Conservation (phyloP, 768 basidiomycete species). For the Rhizopogon vulgaris region DNA sequence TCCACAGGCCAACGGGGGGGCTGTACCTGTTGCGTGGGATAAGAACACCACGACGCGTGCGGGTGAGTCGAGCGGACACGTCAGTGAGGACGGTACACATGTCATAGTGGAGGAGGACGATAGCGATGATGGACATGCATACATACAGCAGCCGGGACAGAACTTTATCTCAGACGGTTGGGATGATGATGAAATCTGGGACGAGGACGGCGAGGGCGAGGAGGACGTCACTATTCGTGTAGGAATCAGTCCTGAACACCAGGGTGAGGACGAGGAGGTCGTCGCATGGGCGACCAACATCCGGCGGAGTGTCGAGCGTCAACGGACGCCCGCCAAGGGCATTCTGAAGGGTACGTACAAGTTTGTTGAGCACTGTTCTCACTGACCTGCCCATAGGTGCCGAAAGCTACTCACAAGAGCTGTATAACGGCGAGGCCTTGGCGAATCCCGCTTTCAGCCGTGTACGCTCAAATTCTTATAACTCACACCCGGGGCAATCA, state of each 20-base stretch:
- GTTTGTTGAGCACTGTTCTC: neutral
- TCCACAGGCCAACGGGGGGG: slow-evolving; percentile 30
- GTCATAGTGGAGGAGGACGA: slow-evolving; percentile 63
- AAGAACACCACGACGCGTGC: slow-evolving; percentile 66
- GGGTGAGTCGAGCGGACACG: slow-evolving; percentile 37
- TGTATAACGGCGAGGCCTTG: slow-evolving; percentile 37
- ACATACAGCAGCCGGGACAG: slow-evolving; percentile 25
- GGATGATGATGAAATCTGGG: slow-evolving; percentile 80
- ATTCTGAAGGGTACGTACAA: slow-evolving; percentile 67
- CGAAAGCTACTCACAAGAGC: slow-evolving; percentile 59
- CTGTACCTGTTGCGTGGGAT: slow-evolving; percentile 69
- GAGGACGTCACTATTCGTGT: slow-evolving; percentile 72
- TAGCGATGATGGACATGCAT: slow-evolving; percentile 43
- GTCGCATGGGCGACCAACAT: slow-evolving; percentile 77
- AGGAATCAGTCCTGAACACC: slow-evolving; percentile 20
- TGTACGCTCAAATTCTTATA: slow-evolving; percentile 81
- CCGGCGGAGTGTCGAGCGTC: slow-evolving; percentile 66
- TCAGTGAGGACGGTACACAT: slow-evolving; percentile 62
- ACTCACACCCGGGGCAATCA: slow-evolving; percentile 38
- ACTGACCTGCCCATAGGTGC: slow-evolving; percentile 44
- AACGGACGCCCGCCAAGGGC: slow-evolving; percentile 64
- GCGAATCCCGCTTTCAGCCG: slow-evolving; percentile 41
- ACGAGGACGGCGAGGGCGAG: slow-evolving; percentile 56
- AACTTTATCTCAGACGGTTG: slow-evolving; percentile 56
- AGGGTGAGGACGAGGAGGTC: slow-evolving; percentile 48